Conservation (phyloP, 2,329 filamentous ascomycete genomes). For the Phialocephala subalpina region DNA sequence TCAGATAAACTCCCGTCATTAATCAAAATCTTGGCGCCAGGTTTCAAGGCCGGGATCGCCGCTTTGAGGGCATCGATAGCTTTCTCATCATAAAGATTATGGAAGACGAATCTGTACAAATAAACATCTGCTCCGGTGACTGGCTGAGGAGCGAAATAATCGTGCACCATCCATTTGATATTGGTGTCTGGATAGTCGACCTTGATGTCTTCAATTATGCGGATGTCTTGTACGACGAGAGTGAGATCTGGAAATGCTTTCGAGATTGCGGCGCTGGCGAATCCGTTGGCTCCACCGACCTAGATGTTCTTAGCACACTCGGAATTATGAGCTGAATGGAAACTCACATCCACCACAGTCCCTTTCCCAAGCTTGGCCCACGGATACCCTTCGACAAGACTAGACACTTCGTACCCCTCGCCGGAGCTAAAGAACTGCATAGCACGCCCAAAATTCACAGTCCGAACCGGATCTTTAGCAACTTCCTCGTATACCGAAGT, state of each 20-base stretch:
- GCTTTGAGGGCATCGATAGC: constrained; percentile 45
- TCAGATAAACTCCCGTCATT: constrained; percentile 43
- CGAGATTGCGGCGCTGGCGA: constrained; percentile 37
- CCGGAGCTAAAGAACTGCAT: constrained; percentile 41
- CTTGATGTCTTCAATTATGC: constrained; percentile 52
- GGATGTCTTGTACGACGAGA: constrained; percentile 37
- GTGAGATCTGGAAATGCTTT: constrained; percentile 37
- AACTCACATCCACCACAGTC: constrained; percentile 24
- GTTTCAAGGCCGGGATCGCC: constrained; percentile 51
- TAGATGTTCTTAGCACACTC: not conserved
- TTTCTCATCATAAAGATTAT: constrained; percentile 55
- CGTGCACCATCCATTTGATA: constrained; percentile 44
- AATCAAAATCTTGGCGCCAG: constrained; percentile 47
- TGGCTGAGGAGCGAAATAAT: constrained; percentile 54
- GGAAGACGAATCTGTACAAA: constrained; percentile 55
- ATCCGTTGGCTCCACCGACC: constrained; percentile 41
- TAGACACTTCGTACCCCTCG: constrained; percentile 59
- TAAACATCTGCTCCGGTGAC: constrained; percentile 52
- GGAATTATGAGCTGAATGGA: not conserved
- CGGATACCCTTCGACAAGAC: constrained; percentile 51
- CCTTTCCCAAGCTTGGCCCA: constrained; percentile 21
- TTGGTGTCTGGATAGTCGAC: constrained; percentile 39
- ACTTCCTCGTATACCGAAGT: constrained; percentile 20
- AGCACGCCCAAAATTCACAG: constrained; percentile 12
- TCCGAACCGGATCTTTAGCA: constrained; percentile 2